Percentiles rank a stretch among this genome's conserved stretches.
Conservation (phyloP, 2,329 filamentous ascomycete genomes). For the Arthroderma sp. region DNA sequence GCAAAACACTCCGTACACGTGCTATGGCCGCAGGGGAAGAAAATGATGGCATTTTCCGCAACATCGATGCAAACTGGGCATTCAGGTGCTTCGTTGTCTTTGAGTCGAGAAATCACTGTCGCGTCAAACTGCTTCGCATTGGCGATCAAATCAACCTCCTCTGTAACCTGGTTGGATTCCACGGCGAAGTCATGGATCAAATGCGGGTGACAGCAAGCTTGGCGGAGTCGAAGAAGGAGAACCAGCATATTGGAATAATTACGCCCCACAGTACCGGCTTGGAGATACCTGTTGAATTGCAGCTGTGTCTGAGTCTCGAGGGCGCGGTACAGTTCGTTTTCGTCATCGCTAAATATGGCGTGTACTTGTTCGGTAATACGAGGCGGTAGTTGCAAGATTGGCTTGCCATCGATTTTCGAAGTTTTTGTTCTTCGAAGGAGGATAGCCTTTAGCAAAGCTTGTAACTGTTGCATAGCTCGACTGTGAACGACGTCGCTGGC, state of each 20-base stretch:
- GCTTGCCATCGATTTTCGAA: slow-evolving; percentile 64
- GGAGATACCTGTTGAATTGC: slow-evolving; percentile 64
- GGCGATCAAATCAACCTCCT: slow-evolving; percentile 43
- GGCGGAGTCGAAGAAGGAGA: slow-evolving; percentile 63
- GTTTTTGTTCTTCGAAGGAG: slow-evolving; percentile 73
- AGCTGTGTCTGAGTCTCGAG: slow-evolving; percentile 55
- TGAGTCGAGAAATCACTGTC: slow-evolving; percentile 55
- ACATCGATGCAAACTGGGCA: slow-evolving; percentile 75
- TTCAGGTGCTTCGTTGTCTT: slow-evolving; percentile 49
- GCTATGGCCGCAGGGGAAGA: slow-evolving; percentile 72
- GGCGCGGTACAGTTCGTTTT: slow-evolving; percentile 50
- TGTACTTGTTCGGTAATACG: slow-evolving; percentile 50
- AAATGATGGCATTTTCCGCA: slow-evolving; percentile 59
- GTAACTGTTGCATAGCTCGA: slow-evolving; percentile 55
- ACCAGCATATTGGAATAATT: slow-evolving; percentile 73
- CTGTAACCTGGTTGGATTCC: slow-evolving; percentile 25
- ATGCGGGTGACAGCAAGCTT: slow-evolving; percentile 67
- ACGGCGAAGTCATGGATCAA: slow-evolving; percentile 53
- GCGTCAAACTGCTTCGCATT: slow-evolving; percentile 48
- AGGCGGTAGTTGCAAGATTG: slow-evolving; percentile 55
- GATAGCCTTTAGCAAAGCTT: slow-evolving; percentile 62
- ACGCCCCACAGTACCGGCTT: slow-evolving; percentile 51
- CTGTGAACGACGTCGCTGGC: slow-evolving; percentile 16
- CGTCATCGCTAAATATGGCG: slow-evolving; percentile 53
- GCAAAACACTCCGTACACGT: slow-evolving; percentile 66